These are phyloP conservation scores for Yamadazyma oceani DNA, from an alignment of 1,139 yeast species.

Conservation along the genomic window DNA sequence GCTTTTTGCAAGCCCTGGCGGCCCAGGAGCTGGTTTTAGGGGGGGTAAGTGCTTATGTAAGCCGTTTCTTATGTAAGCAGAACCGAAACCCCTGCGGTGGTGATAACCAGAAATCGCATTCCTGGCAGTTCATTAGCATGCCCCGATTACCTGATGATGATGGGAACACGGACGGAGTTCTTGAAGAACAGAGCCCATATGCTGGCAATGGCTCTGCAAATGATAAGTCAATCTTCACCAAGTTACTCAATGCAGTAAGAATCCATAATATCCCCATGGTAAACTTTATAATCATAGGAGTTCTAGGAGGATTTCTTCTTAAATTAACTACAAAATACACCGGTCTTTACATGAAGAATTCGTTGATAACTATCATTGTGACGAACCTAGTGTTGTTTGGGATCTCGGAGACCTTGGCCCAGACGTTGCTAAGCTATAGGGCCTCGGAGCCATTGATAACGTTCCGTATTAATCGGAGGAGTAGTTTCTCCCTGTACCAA, in stretches of 20 bases:
- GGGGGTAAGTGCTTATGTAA: too few species aligned
- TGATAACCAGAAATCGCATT: neutral
- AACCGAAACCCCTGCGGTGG: too few species aligned
- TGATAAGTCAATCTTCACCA: slow-evolving; percentile 17
- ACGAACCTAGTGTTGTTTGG: slow-evolving; percentile 84
- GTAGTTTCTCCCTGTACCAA: too few species aligned
- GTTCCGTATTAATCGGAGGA: slow-evolving; percentile 22
- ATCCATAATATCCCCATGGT: slow-evolving; percentile 48
- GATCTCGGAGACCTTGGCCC: slow-evolving; percentile 88
- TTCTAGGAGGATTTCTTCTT: slow-evolving; percentile 50
- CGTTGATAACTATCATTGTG: slow-evolving; percentile 75
- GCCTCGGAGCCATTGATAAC: slow-evolving; percentile 22
- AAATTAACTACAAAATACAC: slow-evolving; percentile 60
- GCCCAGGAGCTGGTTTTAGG: too few species aligned
- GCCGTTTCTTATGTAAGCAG: too few species aligned
- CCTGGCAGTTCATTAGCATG: neutral
- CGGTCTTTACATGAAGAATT: slow-evolving; percentile 62
- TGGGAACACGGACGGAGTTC: too few species aligned
- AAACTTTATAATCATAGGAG: slow-evolving; percentile 51
- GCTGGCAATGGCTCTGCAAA: neutral
- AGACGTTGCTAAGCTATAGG: slow-evolving; percentile 51
- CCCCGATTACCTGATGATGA: neutral
- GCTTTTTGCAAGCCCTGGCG: too few species aligned
- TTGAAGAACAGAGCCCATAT: too few species aligned
- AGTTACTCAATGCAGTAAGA: slow-evolving; percentile 35